phyloP scores from a whole-genome alignment of 1,284 basidiomycete species.

The Ustilago sp. region DNA sequence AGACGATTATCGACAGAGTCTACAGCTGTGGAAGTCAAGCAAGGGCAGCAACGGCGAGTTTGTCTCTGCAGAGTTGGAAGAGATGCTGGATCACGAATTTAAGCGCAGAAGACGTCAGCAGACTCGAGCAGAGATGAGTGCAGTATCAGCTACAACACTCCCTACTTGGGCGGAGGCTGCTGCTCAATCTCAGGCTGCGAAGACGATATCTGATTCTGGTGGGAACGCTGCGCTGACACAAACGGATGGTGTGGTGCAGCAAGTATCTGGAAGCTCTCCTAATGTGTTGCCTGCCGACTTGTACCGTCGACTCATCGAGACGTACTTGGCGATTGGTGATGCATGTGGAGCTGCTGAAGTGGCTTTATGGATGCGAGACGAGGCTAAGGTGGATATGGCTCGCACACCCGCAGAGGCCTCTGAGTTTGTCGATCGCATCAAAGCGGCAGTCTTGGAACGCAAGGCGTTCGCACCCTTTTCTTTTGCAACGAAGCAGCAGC shows the following conservation, averaged over 20 bases:
- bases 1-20: conserved; percentile 22
- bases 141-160: conserved; percentile 16
- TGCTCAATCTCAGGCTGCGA: background rate
- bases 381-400: conserved; percentile 34
- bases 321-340: conserved; percentile 37
- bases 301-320: conserved; percentile 36
- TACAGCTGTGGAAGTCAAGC: conserved; percentile 37
- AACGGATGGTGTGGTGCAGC: conserved; percentile 14
- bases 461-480: background rate
- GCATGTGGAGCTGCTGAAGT: conserved; percentile 40
- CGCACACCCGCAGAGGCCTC: conserved; percentile 1
- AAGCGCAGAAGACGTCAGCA: background rate
- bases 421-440: conserved; percentile 38
- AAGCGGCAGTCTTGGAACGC: conserved; percentile 16
- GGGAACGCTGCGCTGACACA: background rate
- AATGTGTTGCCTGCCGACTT: conserved; percentile 32
- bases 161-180: conserved; percentile 10
- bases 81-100: conserved; percentile 22
- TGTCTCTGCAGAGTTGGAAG: conserved; percentile 26
- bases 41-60: conserved; percentile 20
- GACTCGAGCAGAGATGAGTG: background rate
- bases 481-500: background rate
- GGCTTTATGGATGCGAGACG: conserved; percentile 53
- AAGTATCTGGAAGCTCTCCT: conserved; percentile 1
- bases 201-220: background rate